phyloP scores from a whole-genome alignment of 495 filamentous ascomycete genomes.

The Penicillium daleae region DNA sequence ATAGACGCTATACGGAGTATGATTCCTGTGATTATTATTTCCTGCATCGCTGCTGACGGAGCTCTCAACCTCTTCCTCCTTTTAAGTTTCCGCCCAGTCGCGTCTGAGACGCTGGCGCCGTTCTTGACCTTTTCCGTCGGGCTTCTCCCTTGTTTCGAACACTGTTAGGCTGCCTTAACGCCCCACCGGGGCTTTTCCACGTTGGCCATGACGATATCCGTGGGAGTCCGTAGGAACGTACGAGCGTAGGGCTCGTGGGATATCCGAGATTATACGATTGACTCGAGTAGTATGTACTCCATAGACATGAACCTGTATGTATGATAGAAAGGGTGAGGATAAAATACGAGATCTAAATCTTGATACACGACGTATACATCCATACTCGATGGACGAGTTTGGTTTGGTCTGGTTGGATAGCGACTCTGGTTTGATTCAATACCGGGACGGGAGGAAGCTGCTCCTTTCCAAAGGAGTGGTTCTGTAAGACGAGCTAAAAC shows the following conservation, averaged over 20 bases:
- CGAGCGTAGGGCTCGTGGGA: background rate
- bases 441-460: background rate
- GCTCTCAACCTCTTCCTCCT: background rate
- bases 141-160: slow-evolving; percentile 28
- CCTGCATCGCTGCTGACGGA: background rate
- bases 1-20: too few relatives aligned
- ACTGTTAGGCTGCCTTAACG: slow-evolving; percentile 11
- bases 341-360: background rate
- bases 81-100: slow-evolving; percentile 10
- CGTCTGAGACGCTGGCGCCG: slow-evolving; percentile 21
- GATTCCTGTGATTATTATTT: background rate
- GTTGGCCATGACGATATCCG: background rate
- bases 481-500: background rate
- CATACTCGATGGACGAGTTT: background rate
- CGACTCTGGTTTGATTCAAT: background rate
- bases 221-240: background rate
- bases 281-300: too few relatives aligned
- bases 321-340: too few relatives aligned
- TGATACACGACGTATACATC: background rate
- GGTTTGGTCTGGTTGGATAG: background rate
- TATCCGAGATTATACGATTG: background rate
- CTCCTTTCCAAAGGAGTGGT: background rate
- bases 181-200: slow-evolving; percentile 7
- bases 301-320: too few relatives aligned
- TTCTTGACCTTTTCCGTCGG: slow-evolving; percentile 17